Conservation (phyloP, 257 asterid species). For the Linaria vulgaris region DNA sequence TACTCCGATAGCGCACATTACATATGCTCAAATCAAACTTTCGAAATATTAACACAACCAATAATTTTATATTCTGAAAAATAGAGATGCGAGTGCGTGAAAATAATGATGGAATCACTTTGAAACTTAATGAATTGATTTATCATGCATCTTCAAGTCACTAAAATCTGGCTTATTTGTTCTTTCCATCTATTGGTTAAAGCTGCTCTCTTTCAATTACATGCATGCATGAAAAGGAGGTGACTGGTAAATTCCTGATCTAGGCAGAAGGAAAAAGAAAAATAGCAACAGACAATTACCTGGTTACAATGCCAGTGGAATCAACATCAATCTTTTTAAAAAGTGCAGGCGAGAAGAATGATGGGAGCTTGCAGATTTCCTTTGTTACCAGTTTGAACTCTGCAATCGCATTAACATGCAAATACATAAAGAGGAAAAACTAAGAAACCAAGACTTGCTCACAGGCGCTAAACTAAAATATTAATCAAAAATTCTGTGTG, state of each 20-base stretch:
- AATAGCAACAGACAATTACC: conserved; percentile 42
- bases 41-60: too few relatives aligned
- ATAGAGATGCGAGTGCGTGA: too few relatives aligned
- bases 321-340: conserved; percentile 77
- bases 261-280: not conserved
- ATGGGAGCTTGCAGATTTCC: conserved; percentile 98
- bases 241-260: not conserved
- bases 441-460: conserved; percentile 1
- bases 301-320: conserved; percentile 70
- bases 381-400: conserved; percentile 90
- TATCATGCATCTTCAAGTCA: too few relatives aligned
- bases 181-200: conserved; percentile 3
- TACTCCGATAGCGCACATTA: too few relatives aligned
- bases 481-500: too few relatives aligned
- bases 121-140: too few relatives aligned
- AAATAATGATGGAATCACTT: too few relatives aligned
- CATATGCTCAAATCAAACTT: too few relatives aligned
- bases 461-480: not conserved
- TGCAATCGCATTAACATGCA: conserved; percentile 38
- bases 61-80: too few relatives aligned
- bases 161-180: too few relatives aligned
- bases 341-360: conserved; percentile 85
- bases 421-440: not conserved
- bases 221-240: not conserved
- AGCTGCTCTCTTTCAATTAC: not conserved